A percentile compares a stretch with the other conserved stretches of the same genome.
phyloP scores from a whole-genome alignment of 768 basidiomycete species.

The Rossbeevera mucosa region DNA sequence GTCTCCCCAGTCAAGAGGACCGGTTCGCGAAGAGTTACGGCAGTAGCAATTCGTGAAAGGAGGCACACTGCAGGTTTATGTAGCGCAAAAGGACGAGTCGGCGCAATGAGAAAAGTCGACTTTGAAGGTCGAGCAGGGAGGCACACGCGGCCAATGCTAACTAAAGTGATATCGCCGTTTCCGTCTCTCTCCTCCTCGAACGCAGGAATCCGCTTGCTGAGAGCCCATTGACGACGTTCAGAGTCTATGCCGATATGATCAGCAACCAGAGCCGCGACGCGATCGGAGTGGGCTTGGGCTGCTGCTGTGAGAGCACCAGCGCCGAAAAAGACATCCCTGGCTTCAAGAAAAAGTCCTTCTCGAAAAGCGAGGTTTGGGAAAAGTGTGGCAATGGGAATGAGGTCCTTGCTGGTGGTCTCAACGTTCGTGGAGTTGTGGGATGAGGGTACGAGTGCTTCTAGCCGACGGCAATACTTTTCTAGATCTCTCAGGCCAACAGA shows the following conservation, averaged over 20 bases:
- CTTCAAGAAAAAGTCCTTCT: conserved; percentile 86
- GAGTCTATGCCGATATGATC: conserved; percentile 59
- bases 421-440: conserved; percentile 43
- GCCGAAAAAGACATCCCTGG: conserved; percentile 89
- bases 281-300: conserved; percentile 45
- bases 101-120: conserved; percentile 28
- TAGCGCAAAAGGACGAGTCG: conserved; percentile 72
- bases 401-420: conserved; percentile 20
- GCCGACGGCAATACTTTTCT: conserved; percentile 76
- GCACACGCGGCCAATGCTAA: conserved; percentile 61
- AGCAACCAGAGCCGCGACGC: conserved; percentile 52
- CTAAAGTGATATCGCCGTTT: conserved; percentile 53
- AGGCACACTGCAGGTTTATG: conserved; percentile 80
- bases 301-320: conserved; percentile 51
- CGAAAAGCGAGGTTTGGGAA: conserved; percentile 72
- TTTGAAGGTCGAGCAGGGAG: conserved; percentile 45
- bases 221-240: conserved; percentile 69
- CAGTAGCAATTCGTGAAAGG: conserved; percentile 74
- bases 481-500: conserved; percentile 75
- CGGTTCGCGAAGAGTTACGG: conserved; percentile 72
- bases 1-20: conserved; percentile 94
- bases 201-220: conserved; percentile 61
- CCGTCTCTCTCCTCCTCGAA: conserved; percentile 64
- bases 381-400: conserved; percentile 37
- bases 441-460: conserved; percentile 56